Evolutionary conservation across 306 rosid species (phyloP).

Genomic region (Cicer bijugum): DNA sequence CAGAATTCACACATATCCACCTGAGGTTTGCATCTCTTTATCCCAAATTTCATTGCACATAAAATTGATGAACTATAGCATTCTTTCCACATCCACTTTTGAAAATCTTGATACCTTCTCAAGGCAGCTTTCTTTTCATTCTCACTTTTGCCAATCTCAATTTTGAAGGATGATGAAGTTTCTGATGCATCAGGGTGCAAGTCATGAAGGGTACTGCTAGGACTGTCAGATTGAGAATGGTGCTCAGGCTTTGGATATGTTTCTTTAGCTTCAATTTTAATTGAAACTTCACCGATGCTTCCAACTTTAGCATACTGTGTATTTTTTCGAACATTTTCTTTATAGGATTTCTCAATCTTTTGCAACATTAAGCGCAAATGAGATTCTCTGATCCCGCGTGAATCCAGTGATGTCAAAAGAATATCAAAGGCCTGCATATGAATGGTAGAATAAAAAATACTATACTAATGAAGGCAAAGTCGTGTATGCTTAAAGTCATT

Average conservation of each 20-base stretch:
- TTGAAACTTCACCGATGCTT: slow-evolving; percentile 43
- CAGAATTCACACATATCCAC: slow-evolving; percentile 75
- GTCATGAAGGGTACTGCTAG: slow-evolving; percentile 69
- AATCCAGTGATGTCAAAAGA: slow-evolving; percentile 77
- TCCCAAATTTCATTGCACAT: slow-evolving; percentile 73
- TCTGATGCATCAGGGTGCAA: slow-evolving; percentile 60
- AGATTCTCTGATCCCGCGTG: slow-evolving; percentile 92
- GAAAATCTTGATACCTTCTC: slow-evolving; percentile 85
- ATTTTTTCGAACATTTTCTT: slow-evolving; percentile 69
- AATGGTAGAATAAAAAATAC: slow-evolving; percentile 35
- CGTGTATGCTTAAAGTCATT: not conserved
- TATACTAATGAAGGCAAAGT: slow-evolving; percentile 21
- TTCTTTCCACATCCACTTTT: slow-evolving; percentile 91
- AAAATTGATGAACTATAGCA: slow-evolving; percentile 66
- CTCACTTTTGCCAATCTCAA: slow-evolving; percentile 81
- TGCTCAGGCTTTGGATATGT: slow-evolving; percentile 52
- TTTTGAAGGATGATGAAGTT: slow-evolving; percentile 75
- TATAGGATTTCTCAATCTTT: slow-evolving; percentile 79
- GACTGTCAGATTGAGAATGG: slow-evolving; percentile 65
- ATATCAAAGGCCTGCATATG: slow-evolving; percentile 77
- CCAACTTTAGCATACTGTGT: slow-evolving; percentile 44
- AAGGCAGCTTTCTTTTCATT: slow-evolving; percentile 75
- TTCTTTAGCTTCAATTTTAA: slow-evolving; percentile 65
- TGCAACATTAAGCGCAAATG: slow-evolving; percentile 92
- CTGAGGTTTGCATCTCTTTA: slow-evolving; percentile 70